phyloP scores from a whole-genome alignment of 495 filamentous ascomycete species.

The Tuber borchii region DNA sequence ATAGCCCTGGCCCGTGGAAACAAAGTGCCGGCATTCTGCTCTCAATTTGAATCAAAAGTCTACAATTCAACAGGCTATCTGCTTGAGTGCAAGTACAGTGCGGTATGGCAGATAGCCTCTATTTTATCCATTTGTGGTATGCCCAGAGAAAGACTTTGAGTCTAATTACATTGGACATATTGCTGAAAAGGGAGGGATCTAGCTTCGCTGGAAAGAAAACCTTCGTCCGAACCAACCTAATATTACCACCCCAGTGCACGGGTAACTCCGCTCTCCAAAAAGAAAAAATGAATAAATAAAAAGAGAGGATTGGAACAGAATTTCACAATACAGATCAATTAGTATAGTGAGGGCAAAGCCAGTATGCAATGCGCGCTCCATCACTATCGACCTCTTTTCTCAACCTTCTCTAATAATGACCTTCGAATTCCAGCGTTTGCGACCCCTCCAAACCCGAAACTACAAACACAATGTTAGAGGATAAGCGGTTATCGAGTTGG shows the following conservation, averaged over 20 bases:
- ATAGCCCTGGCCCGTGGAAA: background rate
- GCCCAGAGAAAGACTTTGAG: background rate
- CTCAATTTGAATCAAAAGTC: background rate
- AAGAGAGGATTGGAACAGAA: background rate
- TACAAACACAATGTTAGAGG: constrained; percentile 12
- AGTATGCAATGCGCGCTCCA: background rate
- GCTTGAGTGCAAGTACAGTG: background rate
- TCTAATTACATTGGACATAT: background rate
- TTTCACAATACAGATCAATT: background rate
- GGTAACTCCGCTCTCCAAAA: constrained; percentile 3
- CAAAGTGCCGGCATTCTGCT: background rate
- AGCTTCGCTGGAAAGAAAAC: background rate
- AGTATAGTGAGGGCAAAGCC: background rate
- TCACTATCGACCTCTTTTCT: constrained; percentile 34
- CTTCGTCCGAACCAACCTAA: background rate
- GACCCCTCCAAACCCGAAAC: constrained; percentile 83
- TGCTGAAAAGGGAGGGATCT: background rate
- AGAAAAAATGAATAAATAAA: constrained; percentile 1
- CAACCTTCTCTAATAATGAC: constrained; percentile 51
- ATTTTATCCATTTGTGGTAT: background rate
- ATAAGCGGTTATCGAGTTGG: background rate
- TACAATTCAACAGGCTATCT: background rate
- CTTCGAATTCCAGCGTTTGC: constrained; percentile 70
- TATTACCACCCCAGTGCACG: background rate
- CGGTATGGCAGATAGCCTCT: background rate